A percentile compares a stretch with the other conserved stretches of the same genome.
These are phyloP conservation scores for Blastocladiella britannica DNA, from an alignment of 192 early-diverging fungal genomes.

Conservation along the genomic window DNA sequence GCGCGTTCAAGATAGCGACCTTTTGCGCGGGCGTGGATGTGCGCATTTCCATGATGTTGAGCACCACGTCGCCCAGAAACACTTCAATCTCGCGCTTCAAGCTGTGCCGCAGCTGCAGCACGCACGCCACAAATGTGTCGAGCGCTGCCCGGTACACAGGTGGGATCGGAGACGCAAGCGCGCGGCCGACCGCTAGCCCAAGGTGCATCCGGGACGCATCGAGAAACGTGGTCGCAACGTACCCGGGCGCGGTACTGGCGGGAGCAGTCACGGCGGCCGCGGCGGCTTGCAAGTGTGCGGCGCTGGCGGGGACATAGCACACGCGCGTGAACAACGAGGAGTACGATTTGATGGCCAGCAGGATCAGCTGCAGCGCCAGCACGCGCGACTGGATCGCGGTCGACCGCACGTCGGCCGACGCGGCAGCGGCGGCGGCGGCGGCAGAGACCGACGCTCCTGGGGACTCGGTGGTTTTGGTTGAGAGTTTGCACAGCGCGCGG, in stretches of 20 bases:
- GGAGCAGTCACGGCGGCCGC: no score
- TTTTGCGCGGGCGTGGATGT: slow-evolving; percentile 42
- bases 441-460: no score
- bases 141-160: slow-evolving; percentile 65
- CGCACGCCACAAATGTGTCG: slow-evolving; percentile 40
- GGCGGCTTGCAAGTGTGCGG: no score
- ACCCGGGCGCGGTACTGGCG: no score
- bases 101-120: not conserved
- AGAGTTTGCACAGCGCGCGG: slow-evolving; percentile 69
- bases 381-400: slow-evolving; percentile 66
- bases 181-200: not conserved
- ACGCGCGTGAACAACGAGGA: slow-evolving; percentile 40
- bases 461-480: no score
- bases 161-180: slow-evolving; percentile 13
- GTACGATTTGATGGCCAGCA: slow-evolving; percentile 51
- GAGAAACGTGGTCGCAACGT: not conserved
- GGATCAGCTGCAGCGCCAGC: slow-evolving; percentile 58
- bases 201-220: not conserved
- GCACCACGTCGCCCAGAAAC: slow-evolving; percentile 69
- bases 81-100: slow-evolving; percentile 64
- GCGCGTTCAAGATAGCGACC: slow-evolving; percentile 43
- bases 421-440: slow-evolving; percentile 39
- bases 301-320: not conserved
- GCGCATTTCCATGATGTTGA: slow-evolving; percentile 70
- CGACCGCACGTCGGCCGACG: slow-evolving; percentile 50